A percentile compares a stretch with the other conserved stretches of the same genome.
Evolutionary conservation across 78 protist genomes (phyloP).

Genomic region (Cavenderia fasciculata): DNA sequence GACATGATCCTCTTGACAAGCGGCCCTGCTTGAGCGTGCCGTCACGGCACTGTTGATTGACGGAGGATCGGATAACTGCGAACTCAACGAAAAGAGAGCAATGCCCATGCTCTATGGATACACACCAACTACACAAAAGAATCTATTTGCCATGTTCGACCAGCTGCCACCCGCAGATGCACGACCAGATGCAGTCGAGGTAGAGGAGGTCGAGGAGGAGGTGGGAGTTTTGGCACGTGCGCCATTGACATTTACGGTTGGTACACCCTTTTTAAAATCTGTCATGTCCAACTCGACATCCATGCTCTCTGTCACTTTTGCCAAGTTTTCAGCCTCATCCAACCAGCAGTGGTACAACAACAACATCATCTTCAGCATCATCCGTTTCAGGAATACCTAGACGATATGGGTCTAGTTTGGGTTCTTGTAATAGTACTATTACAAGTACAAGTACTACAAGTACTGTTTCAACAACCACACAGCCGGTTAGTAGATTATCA

Average conservation of each 20-base stretch:
- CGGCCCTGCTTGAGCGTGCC: conserved; percentile 22
- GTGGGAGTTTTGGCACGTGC: background rate
- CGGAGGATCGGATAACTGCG: conserved; percentile 54
- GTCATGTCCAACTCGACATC: conserved; percentile 35
- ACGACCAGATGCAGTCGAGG: background rate
- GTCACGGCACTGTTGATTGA: conserved; percentile 15
- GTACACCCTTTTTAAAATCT: conserved; percentile 16
- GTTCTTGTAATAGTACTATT: no score
- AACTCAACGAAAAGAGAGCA: conserved; percentile 33
- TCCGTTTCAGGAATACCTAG: no score
- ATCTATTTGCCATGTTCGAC: conserved; percentile 27
- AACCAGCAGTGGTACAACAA: background rate
- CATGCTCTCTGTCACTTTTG: conserved; percentile 4
- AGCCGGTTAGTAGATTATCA: no score
- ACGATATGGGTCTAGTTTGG: no score
- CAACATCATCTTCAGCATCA: no score
- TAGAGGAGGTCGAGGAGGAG: background rate
- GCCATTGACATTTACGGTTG: no score
- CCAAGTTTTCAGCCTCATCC: conserved; percentile 20
- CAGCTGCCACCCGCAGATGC: background rate
- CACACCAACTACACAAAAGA: conserved; percentile 67
- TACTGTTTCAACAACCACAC: conserved; percentile 9
- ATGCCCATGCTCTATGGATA: conserved; percentile 2
- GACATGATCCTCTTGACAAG: conserved; percentile 22
- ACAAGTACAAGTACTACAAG: background rate